These are phyloP conservation scores for Rhodotorula babjevae DNA, from an alignment of 768 basidiomycete genomes.

Conservation along the genomic window DNA sequence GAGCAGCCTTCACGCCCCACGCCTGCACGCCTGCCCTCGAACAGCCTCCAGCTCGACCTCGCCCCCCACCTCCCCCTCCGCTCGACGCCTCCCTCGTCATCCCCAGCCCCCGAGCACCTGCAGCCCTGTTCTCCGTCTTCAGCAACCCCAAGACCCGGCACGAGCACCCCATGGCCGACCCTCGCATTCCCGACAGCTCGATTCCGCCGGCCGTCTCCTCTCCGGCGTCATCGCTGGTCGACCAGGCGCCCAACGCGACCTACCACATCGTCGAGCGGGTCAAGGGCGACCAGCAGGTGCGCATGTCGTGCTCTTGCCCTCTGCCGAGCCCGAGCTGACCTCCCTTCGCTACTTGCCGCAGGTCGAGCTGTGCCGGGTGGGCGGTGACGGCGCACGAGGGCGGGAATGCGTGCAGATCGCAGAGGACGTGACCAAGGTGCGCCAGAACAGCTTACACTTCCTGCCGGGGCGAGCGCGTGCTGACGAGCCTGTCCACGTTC, in stretches of 20 bases:
- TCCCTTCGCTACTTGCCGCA: background rate
- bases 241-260: slow-evolving; percentile 1
- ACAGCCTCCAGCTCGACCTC: no score
- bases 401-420: slow-evolving; percentile 17
- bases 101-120: background rate
- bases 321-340: no score
- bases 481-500: no score
- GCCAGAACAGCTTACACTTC: background rate
- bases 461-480: no score
- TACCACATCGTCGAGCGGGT: slow-evolving; percentile 23
- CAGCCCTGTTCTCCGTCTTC: background rate
- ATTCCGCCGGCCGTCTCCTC: background rate
- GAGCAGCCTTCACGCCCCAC: no score
- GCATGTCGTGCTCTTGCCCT: no score
- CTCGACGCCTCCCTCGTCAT: background rate
- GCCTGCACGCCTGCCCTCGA: no score
- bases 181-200: slow-evolving; percentile 11
- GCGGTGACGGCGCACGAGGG: background rate
- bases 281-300: slow-evolving; percentile 4
- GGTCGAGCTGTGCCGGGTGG: slow-evolving; percentile 25
- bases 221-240: background rate
- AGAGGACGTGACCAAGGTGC: slow-evolving; percentile 29
- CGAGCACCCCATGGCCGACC: background rate
- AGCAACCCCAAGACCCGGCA: background rate
- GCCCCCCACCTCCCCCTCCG: no score